phyloP scores from a whole-genome alignment of 306 rosid genomes.

The Ziziphus jujuba region DNA sequence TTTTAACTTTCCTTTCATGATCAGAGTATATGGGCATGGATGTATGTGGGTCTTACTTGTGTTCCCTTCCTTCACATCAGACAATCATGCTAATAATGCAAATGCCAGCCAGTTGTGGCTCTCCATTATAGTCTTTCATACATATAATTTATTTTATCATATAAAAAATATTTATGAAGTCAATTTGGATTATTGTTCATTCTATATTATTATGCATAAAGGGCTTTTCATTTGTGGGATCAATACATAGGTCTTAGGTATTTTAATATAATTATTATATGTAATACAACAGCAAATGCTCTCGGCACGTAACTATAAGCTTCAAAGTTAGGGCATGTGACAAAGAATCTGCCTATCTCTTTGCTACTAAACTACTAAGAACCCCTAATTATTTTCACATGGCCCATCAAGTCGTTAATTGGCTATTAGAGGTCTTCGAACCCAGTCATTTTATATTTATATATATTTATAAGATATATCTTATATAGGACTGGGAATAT shows the following conservation, averaged over 20 bases:
- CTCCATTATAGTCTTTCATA: background rate
- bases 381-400: slow-evolving; percentile 33
- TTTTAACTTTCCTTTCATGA: background rate
- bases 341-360: slow-evolving; percentile 29
- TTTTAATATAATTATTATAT: background rate
- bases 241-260: background rate
- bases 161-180: too few relatives aligned
- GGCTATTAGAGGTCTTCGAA: background rate
- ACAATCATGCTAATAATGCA: slow-evolving; percentile 23
- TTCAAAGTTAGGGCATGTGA: slow-evolving; percentile 35
- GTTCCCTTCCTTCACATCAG: slow-evolving; percentile 12
- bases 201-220: too few relatives aligned
- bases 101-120: slow-evolving; percentile 9
- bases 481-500: slow-evolving; percentile 2
- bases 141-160: too few relatives aligned
- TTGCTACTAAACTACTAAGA: background rate
- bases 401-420: slow-evolving; percentile 11
- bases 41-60: background rate
- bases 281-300: background rate
- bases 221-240: too few relatives aligned
- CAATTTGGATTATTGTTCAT: too few relatives aligned
- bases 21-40: background rate
- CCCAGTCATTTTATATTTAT: background rate
- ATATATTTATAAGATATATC: background rate
- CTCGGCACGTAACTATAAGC: slow-evolving; percentile 23